phyloP scores from a whole-genome alignment of 331 rosid species.

The Acacia concinna region DNA sequence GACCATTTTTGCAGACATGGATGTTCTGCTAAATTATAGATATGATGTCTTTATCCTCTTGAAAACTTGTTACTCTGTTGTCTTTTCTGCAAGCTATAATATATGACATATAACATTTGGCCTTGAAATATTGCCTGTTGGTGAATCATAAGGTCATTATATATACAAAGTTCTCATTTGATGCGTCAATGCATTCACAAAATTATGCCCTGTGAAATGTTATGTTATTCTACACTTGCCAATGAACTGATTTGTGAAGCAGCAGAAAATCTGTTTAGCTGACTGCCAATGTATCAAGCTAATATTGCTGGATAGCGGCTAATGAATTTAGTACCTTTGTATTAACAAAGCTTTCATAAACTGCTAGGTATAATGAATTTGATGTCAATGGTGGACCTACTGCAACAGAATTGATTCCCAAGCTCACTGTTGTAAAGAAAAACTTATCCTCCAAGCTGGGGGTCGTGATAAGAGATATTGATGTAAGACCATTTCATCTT shows the following conservation, averaged over 20 bases:
- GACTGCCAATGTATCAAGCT: slow-evolving; percentile 9
- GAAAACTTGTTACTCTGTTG: slow-evolving; percentile 2
- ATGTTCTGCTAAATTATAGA: background rate
- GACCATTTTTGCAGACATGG: background rate
- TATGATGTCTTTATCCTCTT: background rate
- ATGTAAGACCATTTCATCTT: slow-evolving; percentile 49
- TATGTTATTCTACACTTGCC: slow-evolving; percentile 1
- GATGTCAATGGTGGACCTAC: slow-evolving; percentile 72
- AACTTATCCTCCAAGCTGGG: slow-evolving; percentile 59
- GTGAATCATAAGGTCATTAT: slow-evolving; percentile 10
- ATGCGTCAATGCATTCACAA: background rate
- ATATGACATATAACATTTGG: background rate
- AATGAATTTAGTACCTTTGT: background rate
- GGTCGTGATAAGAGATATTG: slow-evolving; percentile 51
- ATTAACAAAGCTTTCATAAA: background rate
- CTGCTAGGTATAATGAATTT: slow-evolving; percentile 73
- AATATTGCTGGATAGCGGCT: background rate
- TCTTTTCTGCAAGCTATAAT: background rate
- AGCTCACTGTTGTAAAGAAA: slow-evolving; percentile 48
- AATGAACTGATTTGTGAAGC: background rate
- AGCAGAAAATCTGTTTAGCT: background rate
- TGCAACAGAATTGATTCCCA: slow-evolving; percentile 68
- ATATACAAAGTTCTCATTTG: slow-evolving; percentile 8
- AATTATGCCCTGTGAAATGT: slow-evolving; percentile 12
- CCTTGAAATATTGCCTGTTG: background rate